These are phyloP conservation scores for Alnus glutinosa DNA, from an alignment of 306 rosid species.

Conservation along the genomic window DNA sequence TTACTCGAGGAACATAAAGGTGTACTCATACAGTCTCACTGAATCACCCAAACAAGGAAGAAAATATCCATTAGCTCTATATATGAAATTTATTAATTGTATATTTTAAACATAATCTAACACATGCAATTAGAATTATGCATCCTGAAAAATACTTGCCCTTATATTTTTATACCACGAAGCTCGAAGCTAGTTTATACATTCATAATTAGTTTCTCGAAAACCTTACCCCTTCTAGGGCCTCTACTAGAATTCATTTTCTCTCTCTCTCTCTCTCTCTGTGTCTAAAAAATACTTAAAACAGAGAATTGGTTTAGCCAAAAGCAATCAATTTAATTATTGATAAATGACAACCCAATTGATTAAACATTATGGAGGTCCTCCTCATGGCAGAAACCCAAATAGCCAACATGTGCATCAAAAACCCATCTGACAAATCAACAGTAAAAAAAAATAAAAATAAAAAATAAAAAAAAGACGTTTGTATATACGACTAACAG, in stretches of 20 bases:
- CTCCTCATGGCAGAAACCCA: conserved; percentile 10
- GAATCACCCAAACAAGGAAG: background rate
- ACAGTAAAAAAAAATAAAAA: conserved; percentile 16
- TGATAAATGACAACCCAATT: background rate
- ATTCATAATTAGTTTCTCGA: conserved; percentile 18
- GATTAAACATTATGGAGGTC: background rate
- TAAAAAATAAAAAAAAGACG: too few species aligned
- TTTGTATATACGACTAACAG: background rate
- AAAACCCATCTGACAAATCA: conserved; percentile 10
- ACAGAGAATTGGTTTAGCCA: background rate
- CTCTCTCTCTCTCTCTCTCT: background rate
- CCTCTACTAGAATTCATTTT: background rate
- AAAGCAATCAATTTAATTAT: background rate
- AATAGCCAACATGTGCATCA: background rate
- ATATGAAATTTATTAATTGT: background rate
- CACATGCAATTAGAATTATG: background rate
- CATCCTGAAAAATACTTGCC: background rate
- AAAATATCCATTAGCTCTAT: background rate
- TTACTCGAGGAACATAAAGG: background rate
- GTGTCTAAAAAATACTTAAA: background rate
- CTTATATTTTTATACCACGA: conserved; percentile 2
- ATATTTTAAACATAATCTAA: background rate
- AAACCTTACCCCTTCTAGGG: conserved; percentile 10
- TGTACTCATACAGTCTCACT: background rate
- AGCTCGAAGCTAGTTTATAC: conserved; percentile 8